These are phyloP conservation scores for Paramecium octaurelia DNA, from an alignment of 73 alveolate species.

Conservation along the genomic window DNA sequence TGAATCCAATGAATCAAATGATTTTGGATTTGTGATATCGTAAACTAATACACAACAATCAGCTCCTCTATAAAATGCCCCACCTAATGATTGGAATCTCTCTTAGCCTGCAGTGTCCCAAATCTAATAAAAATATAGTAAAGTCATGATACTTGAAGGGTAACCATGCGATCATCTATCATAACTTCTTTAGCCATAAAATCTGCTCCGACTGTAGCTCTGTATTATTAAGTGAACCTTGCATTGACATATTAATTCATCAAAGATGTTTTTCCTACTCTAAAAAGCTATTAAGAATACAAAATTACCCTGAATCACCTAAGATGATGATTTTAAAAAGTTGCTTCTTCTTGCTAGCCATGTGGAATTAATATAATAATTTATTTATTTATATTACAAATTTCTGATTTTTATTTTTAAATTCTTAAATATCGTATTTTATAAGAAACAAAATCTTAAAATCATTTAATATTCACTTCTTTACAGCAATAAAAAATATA, in stretches of 20 bases:
- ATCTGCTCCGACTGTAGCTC: constrained; percentile 98
- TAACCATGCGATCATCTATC: constrained; percentile 89
- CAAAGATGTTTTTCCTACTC: constrained; percentile 96
- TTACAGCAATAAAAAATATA: neutral
- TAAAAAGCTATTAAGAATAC: neutral
- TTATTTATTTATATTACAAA: neutral
- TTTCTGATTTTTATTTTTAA: neutral
- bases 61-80: constrained; percentile 98
- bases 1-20: constrained; percentile 88
- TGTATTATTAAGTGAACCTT: constrained; percentile 83
- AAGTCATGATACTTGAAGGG: constrained; percentile 76
- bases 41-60: constrained; percentile 95
- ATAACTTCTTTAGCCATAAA: constrained; percentile 90
- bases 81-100: constrained; percentile 90
- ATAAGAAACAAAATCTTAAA: neutral
- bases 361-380: constrained; percentile 15
- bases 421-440: neutral
- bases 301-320: constrained; percentile 90
- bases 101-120: constrained; percentile 79
- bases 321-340: constrained; percentile 93
- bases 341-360: constrained; percentile 90
- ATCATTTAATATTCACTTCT: neutral
- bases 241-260: constrained; percentile 86
- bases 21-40: constrained; percentile 84
- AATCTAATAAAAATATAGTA: constrained; percentile 70